Percentiles rank a stretch among this genome's conserved stretches.
Evolutionary conservation across 1,284 basidiomycete genomes (phyloP).

Genomic region (Ganoderma multipileum): DNA sequence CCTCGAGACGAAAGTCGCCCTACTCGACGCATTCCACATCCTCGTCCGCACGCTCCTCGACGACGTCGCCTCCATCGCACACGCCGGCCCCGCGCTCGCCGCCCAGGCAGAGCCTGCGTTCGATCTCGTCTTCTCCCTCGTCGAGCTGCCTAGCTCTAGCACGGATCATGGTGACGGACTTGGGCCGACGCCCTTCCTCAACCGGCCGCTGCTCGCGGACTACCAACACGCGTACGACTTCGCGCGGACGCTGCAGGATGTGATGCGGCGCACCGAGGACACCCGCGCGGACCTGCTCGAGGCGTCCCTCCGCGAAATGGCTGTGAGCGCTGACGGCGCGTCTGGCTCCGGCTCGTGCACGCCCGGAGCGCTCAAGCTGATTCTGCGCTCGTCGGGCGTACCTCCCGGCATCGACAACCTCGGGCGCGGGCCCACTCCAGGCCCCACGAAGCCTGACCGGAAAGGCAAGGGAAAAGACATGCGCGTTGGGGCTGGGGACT

Average conservation of each 20-base stretch:
- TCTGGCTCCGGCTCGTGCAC: constrained; percentile 46
- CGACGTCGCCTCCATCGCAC: constrained; percentile 47
- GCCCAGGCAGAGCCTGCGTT: constrained; percentile 59
- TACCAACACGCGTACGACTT: constrained; percentile 74
- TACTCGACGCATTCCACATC: constrained; percentile 72
- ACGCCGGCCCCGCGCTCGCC: constrained; percentile 49
- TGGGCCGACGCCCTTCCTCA: constrained; percentile 62
- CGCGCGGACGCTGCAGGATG: constrained; percentile 52
- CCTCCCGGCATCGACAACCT: constrained; percentile 53
- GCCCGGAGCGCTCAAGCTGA: constrained; percentile 64
- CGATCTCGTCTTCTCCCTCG: constrained; percentile 62
- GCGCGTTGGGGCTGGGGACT: constrained; percentile 27
- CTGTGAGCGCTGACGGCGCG: constrained; percentile 38
- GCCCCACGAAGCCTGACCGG: constrained; percentile 30
- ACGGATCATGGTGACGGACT: constrained; percentile 6
- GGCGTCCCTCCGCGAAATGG: constrained; percentile 47
- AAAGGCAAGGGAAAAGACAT: constrained; percentile 51
- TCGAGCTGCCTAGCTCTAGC: constrained; percentile 44
- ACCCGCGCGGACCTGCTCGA: constrained; percentile 64
- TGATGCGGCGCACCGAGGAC: constrained; percentile 58
- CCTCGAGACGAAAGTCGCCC: constrained; percentile 73
- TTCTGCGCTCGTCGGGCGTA: constrained; percentile 65
- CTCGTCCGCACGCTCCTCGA: constrained; percentile 57
- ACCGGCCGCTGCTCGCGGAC: constrained; percentile 69
- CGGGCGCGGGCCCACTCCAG: constrained; percentile 34